A percentile compares a stretch with the other conserved stretches of the same genome.
These are phyloP conservation scores for Septoria petroselini DNA, from an alignment of 2,329 filamentous ascomycete genomes.

Conservation along the genomic window DNA sequence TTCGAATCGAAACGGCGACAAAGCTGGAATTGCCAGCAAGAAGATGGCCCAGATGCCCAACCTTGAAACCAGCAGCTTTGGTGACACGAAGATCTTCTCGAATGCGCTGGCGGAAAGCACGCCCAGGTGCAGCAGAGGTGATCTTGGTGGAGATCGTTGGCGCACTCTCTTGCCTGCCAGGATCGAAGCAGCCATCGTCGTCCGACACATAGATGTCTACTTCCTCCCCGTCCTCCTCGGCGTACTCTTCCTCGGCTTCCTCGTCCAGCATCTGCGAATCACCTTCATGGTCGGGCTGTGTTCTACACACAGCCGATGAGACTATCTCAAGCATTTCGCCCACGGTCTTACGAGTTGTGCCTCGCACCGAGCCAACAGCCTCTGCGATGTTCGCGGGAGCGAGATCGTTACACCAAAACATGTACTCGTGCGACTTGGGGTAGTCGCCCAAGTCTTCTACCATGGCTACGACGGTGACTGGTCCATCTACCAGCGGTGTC, in stretches of 20 bases:
- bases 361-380: constrained; percentile 47
- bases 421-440: constrained; percentile 56
- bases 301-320: constrained; percentile 39
- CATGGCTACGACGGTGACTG: constrained; percentile 41
- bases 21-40: constrained; percentile 49
- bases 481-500: constrained; percentile 21
- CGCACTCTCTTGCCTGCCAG: constrained; percentile 15
- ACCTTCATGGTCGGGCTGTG: constrained; percentile 40
- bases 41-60: constrained; percentile 60
- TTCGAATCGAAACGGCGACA: constrained; percentile 66
- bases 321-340: constrained; percentile 51
- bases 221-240: constrained; percentile 42
- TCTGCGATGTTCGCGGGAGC: constrained; percentile 44
- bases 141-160: constrained; percentile 14
- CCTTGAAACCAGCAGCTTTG: constrained; percentile 65
- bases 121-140: constrained; percentile 6
- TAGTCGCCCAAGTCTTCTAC: constrained; percentile 58
- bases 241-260: constrained; percentile 37
- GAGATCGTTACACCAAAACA: constrained; percentile 54
- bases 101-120: constrained; percentile 28
- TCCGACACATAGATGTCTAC: constrained; percentile 36
- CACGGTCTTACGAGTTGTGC: constrained; percentile 47
- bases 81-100: constrained; percentile 58
- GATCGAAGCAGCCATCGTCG: constrained; percentile 30
- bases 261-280: constrained; percentile 42